phyloP scores from a whole-genome alignment of 495 filamentous ascomycete species.

The Penicillium cataractarum region DNA sequence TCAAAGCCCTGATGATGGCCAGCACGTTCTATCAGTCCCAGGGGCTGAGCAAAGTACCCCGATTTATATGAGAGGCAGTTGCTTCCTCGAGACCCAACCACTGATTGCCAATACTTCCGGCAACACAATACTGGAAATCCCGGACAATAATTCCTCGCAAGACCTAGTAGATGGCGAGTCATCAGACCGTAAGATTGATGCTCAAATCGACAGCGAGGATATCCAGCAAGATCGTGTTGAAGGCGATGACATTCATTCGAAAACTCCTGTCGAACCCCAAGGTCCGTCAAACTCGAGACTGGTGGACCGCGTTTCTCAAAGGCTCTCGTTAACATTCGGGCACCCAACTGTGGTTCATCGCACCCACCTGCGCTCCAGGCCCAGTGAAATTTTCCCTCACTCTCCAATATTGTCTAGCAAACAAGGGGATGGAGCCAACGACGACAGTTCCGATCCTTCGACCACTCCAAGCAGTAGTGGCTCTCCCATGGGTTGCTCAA shows the following conservation, averaged over 20 bases:
- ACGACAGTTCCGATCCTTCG: slow-evolving; percentile 47
- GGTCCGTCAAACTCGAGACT: slow-evolving; percentile 32
- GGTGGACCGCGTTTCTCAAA: slow-evolving; percentile 50
- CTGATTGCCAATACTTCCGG: slow-evolving; percentile 5
- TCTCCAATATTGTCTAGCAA: slow-evolving; percentile 25
- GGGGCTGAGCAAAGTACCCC: not conserved
- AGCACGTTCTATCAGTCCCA: not conserved
- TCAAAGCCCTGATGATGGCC: not conserved
- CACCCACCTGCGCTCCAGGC: slow-evolving; percentile 46
- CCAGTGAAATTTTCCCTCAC: slow-evolving; percentile 39
- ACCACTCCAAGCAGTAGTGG: slow-evolving; percentile 38
- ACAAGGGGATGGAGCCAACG: slow-evolving; percentile 35
- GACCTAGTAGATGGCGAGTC: not conserved
- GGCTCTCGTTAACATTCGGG: slow-evolving; percentile 52
- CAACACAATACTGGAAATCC: not conserved
- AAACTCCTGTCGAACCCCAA: slow-evolving; percentile 9
- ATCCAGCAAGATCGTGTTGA: not conserved
- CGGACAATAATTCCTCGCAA: not conserved
- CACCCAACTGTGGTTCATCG: slow-evolving; percentile 60
- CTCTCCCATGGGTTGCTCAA: slow-evolving; percentile 40
- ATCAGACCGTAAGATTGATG: not conserved
- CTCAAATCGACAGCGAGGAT: not conserved
- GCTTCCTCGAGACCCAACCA: slow-evolving; percentile 14
- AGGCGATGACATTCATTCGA: not conserved
- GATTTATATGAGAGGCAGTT: slow-evolving; percentile 3